These are phyloP conservation scores for Scenedesmus sp. DNA, from an alignment of 163 green algal genomes.

Conservation along the genomic window DNA sequence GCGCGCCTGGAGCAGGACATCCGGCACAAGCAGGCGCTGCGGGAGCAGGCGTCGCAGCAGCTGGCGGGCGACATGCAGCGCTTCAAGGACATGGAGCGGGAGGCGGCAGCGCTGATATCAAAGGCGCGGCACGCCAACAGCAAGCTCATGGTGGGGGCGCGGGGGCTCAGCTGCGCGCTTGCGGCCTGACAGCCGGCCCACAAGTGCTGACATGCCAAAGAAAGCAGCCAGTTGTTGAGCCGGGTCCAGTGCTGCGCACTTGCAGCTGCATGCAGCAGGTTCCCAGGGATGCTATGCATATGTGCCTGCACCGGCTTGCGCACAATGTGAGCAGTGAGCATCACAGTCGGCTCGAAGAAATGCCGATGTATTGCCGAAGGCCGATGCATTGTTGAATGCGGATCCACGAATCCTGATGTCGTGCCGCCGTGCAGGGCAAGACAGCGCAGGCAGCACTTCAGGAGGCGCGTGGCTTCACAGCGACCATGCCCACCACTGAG, in stretches of 20 bases:
- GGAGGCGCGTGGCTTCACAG: constrained; percentile 51
- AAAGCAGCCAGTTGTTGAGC: too few relatives aligned
- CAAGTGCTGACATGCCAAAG: too few relatives aligned
- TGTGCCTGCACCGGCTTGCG: not conserved
- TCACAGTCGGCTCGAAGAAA: too few relatives aligned
- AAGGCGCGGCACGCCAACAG: constrained; percentile 43
- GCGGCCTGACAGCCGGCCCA: too few relatives aligned
- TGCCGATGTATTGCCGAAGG: too few relatives aligned
- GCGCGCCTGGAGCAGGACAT: constrained; percentile 37
- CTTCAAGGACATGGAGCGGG: constrained; percentile 45
- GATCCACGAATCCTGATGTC: not conserved
- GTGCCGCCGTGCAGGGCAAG: constrained; percentile 1
- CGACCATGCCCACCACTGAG: constrained; percentile 49
- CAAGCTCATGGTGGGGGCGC: constrained; percentile 45
- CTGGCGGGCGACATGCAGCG: constrained; percentile 21
- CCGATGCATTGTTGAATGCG: too few relatives aligned
- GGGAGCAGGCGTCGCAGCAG: constrained; percentile 9
- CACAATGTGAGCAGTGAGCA: too few relatives aligned
- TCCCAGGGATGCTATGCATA: not conserved
- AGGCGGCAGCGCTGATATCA: constrained; percentile 42
- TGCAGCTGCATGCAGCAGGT: not conserved
- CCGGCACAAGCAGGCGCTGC: constrained; percentile 39
- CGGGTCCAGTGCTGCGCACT: too few relatives aligned
- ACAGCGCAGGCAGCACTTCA: constrained; percentile 46
- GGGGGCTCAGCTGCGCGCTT: not conserved